Percentiles rank a stretch among this genome's conserved stretches.
phyloP scores from a whole-genome alignment of 2,329 filamentous ascomycete genomes.

The Cladophialophora chaetospira region DNA sequence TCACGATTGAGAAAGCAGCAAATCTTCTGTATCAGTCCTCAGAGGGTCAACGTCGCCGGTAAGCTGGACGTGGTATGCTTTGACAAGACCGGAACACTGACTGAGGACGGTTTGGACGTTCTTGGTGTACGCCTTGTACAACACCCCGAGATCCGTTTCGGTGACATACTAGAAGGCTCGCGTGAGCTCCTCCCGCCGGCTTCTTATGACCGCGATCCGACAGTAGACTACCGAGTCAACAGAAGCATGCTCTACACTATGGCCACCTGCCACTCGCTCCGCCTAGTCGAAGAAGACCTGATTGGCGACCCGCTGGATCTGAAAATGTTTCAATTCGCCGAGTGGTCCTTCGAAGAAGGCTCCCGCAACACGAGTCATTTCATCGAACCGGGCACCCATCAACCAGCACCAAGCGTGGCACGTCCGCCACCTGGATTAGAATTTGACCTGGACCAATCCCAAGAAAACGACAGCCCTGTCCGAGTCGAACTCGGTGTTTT shows the following conservation, averaged over 20 bases:
- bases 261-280: slow-evolving; percentile 93
- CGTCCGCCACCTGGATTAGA: slow-evolving; percentile 69
- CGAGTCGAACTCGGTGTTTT: slow-evolving; percentile 85
- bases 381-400: slow-evolving; percentile 71
- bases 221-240: slow-evolving; percentile 61
- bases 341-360: slow-evolving; percentile 90
- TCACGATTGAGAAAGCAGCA: slow-evolving; percentile 81
- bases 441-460: slow-evolving; percentile 56
- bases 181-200: slow-evolving; percentile 59
- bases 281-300: slow-evolving; percentile 82
- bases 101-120: slow-evolving; percentile 93
- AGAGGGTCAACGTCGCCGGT: slow-evolving; percentile 93
- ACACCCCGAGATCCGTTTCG: slow-evolving; percentile 61
- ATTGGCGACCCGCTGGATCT: slow-evolving; percentile 92
- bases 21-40: slow-evolving; percentile 97
- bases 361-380: slow-evolving; percentile 65
- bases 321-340: slow-evolving; percentile 98
- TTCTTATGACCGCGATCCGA: slow-evolving; percentile 60
- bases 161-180: slow-evolving; percentile 71
- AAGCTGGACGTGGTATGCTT: slow-evolving; percentile 97
- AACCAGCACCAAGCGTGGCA: slow-evolving; percentile 81
- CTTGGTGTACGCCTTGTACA: slow-evolving; percentile 81
- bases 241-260: slow-evolving; percentile 85
- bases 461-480: slow-evolving; percentile 28
- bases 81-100: slow-evolving; percentile 97